phyloP scores from a whole-genome alignment of 2,329 filamentous ascomycete genomes.

The Colletotrichum navitas region DNA sequence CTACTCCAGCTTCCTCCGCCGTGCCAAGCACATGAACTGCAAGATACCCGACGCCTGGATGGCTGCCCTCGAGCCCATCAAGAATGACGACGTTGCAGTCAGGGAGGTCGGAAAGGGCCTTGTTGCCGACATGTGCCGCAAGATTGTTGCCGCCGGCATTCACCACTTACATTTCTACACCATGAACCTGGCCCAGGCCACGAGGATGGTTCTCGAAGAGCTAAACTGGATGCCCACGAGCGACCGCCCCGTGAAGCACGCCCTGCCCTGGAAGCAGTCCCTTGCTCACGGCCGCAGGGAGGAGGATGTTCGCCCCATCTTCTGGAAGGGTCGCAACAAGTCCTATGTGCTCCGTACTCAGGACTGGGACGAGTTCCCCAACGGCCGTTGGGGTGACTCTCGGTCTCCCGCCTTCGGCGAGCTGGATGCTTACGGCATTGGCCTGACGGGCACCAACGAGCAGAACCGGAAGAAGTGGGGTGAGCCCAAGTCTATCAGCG shows the following conservation, averaged over 20 bases:
- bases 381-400: constrained; percentile 98
- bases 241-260: constrained; percentile 83
- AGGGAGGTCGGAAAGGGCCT: constrained; percentile 89
- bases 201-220: constrained; percentile 93
- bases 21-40: constrained; percentile 92
- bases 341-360: constrained; percentile 96
- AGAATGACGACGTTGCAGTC: constrained; percentile 95
- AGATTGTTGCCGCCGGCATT: constrained; percentile 85
- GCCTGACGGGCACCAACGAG: constrained; percentile 93
- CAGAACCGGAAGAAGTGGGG: constrained; percentile 97
- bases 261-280: constrained; percentile 96
- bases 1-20: constrained; percentile 90
- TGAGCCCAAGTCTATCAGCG: constrained; percentile 81
- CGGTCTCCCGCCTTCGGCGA: constrained; percentile 96
- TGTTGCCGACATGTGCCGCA: constrained; percentile 90
- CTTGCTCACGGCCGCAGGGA: constrained; percentile 88
- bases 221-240: constrained; percentile 83
- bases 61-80: constrained; percentile 86
- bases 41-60: constrained; percentile 86
- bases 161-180: constrained; percentile 97
- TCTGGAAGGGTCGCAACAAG: constrained; percentile 97
- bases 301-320: constrained; percentile 97
- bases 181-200: constrained; percentile 97
- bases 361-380: constrained; percentile 99
- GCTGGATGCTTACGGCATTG: constrained; percentile 93